Conservation (phyloP, 2,329 filamentous ascomycete genomes). For the Colletotrichum cordylinicola region DNA sequence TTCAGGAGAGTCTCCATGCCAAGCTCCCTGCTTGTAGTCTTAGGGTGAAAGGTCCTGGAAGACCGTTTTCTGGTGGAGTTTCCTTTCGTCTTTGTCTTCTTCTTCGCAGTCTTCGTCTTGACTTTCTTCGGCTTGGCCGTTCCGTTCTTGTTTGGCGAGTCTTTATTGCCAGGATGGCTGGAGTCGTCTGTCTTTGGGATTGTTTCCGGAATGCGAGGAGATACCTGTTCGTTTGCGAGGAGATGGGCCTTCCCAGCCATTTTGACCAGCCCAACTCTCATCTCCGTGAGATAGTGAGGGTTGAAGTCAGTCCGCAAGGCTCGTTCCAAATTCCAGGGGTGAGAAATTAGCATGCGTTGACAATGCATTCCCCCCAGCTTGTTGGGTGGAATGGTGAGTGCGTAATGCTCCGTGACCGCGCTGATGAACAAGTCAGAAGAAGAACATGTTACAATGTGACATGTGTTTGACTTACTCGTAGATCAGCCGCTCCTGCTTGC, state of each 20-base stretch:
- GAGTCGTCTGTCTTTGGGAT: no score
- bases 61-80: not conserved
- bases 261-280: not conserved
- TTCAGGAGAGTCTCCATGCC: not conserved
- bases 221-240: no score
- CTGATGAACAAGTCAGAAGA: not conserved
- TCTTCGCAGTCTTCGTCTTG: not conserved
- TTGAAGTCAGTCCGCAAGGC: not conserved
- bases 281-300: not conserved
- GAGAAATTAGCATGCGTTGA: not conserved
- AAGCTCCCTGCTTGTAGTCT: not conserved
- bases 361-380: not conserved
- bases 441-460: not conserved
- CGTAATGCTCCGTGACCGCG: not conserved
- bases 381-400: not conserved
- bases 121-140: no score
- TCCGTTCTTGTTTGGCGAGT: no score
- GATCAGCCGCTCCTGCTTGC: constrained; percentile 29
- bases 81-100: not conserved
- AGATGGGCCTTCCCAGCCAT: no score
- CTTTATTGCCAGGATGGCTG: no score
- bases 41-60: not conserved
- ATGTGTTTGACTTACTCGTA: constrained; percentile 26
- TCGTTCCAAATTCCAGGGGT: not conserved
- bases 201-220: no score